Base-by-base conservation (phyloP, 1,139 yeast genomes). In the Debaryomyces robertsiae region DNA sequence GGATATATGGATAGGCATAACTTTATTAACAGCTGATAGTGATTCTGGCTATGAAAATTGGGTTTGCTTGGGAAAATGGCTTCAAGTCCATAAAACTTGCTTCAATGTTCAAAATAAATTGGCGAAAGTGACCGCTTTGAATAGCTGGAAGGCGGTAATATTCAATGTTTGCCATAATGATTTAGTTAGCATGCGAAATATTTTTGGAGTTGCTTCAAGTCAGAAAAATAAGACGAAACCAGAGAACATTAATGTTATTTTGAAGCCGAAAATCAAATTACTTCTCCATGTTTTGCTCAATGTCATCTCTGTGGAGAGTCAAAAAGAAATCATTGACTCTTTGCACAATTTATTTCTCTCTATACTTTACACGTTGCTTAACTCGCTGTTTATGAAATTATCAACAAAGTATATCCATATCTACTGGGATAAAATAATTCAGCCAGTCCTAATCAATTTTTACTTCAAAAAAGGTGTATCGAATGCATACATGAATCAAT, bases 1-100 rank as follows among this genome's bases (percentile, higher is more conserved):
- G 63, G 77, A 73, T 43, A 61, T 70, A 9, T 73, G 78, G 78
- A 59, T 69, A 4, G 67, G 68, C 0, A 35, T 71, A 3, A 63
- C 75, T 0, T 48, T 73, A 9, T 52, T 73, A 10, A 50, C 60
- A 4, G 59, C 65, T 9, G 58, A 57, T 25, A 43, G 46, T 5
- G 53, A 49, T 3, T 24, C 41, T 2, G 50, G 63, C 0, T 60
- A 69, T 44, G 75, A 67, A 7, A 57, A 55, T 34, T 71, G 76
- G 75, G 38, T 40, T 1, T 50, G 54, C 30, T 46, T 69, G 10
- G 49, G 54, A 18, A 49, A 55, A 19, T 73, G 77, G 77, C 49
- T 70, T 9, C 56, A 56, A 34, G 52, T 68, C 2, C 69, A 68
- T 23, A 62, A 58, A 43, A 35, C 33, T 10, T 68, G 73, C 43